Evolutionary conservation across 768 basidiomycete species (phyloP).

Genomic region (Leccinum imitatum): DNA sequence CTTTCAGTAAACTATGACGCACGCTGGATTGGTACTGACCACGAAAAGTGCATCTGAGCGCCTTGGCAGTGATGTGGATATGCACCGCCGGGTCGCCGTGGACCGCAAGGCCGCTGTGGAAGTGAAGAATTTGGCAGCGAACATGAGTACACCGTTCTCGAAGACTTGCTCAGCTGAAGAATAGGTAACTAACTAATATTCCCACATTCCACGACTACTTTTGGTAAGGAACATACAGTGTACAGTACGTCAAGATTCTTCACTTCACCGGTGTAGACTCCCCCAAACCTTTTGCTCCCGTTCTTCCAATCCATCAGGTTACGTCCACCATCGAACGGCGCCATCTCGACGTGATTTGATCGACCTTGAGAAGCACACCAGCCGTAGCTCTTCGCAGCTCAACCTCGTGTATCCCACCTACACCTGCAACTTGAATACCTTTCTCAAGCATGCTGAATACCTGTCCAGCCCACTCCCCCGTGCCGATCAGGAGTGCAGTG

Average conservation of each 20-base stretch:
- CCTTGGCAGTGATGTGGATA: conserved; percentile 44
- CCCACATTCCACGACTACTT: background rate
- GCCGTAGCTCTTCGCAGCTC: conserved; percentile 70
- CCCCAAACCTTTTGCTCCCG: background rate
- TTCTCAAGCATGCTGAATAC: conserved; percentile 66
- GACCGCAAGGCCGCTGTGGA: conserved; percentile 18
- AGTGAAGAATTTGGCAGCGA: conserved; percentile 17
- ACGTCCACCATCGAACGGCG: conserved; percentile 59
- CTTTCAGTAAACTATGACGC: conserved; percentile 13
- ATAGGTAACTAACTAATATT: background rate
- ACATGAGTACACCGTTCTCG: conserved; percentile 18
- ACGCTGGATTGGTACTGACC: conserved; percentile 47
- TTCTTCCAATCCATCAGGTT: background rate
- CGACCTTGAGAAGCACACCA: conserved; percentile 78
- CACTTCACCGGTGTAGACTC: too few species aligned
- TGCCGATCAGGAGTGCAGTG: conserved; percentile 63
- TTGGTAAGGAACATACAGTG: too few species aligned
- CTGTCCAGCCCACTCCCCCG: conserved; percentile 77
- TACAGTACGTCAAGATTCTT: too few species aligned
- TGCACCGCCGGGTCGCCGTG: conserved; percentile 20
- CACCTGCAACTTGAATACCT: conserved; percentile 58
- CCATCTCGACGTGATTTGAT: conserved; percentile 69
- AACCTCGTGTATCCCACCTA: conserved; percentile 63
- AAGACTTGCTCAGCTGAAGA: background rate
- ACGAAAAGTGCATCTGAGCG: conserved; percentile 85